Percentiles rank a stretch among this genome's conserved stretches.
These are phyloP conservation scores for Pseudozyma pruni DNA, from an alignment of 1,284 basidiomycete species.

Conservation along the genomic window DNA sequence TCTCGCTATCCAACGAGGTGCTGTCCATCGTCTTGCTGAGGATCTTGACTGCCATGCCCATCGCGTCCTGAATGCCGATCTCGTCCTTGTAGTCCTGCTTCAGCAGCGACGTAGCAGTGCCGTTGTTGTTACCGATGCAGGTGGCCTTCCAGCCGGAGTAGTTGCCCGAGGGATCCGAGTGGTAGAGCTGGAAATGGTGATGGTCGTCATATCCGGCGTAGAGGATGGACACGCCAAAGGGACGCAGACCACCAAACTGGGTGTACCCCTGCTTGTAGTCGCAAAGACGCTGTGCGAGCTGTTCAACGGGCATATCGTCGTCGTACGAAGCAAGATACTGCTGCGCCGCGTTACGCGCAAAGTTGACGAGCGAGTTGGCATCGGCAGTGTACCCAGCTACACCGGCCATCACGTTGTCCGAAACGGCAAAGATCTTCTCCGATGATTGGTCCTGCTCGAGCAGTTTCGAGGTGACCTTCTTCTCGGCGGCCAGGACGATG, in stretches of 20 bases:
- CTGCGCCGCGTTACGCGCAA: constrained; percentile 89
- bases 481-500: constrained; percentile 97
- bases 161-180: constrained; percentile 97
- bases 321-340: constrained; percentile 87
- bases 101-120: constrained; percentile 89
- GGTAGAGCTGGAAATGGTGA: constrained; percentile 96
- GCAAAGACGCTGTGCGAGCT: constrained; percentile 91
- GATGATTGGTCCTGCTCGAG: constrained; percentile 89
- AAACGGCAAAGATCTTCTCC: constrained; percentile 93
- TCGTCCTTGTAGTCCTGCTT: constrained; percentile 99
- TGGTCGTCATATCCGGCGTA: constrained; percentile 97
- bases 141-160: constrained; percentile 99
- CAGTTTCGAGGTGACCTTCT: constrained; percentile 98
- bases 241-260: constrained; percentile 95
- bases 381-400: constrained; percentile 96
- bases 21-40: constrained; percentile 99
- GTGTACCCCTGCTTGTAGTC: constrained; percentile 99
- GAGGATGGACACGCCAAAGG: constrained; percentile 95
- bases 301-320: constrained; percentile 96
- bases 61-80: constrained; percentile 75
- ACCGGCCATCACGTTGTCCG: constrained; percentile 85
- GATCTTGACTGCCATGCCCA: constrained; percentile 87
- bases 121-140: constrained; percentile 95
- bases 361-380: constrained; percentile 97
- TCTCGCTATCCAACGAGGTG: constrained; percentile 79